phyloP scores from a whole-genome alignment of 768 basidiomycete species.

The Termitomyces sp. region DNA sequence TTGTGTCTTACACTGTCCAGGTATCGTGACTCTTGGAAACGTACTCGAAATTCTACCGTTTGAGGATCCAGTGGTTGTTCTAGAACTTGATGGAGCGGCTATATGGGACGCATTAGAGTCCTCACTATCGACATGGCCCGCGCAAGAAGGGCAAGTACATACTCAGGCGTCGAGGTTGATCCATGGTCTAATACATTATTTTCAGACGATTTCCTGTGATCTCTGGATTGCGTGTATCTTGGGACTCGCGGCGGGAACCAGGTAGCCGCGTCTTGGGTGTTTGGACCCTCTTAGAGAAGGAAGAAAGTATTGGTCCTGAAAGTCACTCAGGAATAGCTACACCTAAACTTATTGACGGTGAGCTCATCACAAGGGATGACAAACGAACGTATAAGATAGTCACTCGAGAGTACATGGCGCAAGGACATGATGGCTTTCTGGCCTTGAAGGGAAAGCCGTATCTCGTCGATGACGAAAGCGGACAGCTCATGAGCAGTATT shows the following conservation, averaged over 20 bases:
- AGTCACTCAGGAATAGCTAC: constrained; percentile 14
- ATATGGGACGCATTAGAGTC: constrained; percentile 80
- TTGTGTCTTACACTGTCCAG: constrained; percentile 24
- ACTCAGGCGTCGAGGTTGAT: neutral
- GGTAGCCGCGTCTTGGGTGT: constrained; percentile 72
- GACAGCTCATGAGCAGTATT: constrained; percentile 70
- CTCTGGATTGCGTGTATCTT: constrained; percentile 77
- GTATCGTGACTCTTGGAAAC: constrained; percentile 76
- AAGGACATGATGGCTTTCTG: constrained; percentile 79
- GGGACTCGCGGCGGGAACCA: constrained; percentile 76
- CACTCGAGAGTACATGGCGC: constrained; percentile 82
- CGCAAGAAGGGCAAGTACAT: constrained; percentile 74
- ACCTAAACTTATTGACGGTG: constrained; percentile 36
- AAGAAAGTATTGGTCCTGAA: constrained; percentile 21
- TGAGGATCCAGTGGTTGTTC: constrained; percentile 76
- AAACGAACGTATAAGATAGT: constrained; percentile 72
- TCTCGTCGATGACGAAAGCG: constrained; percentile 81
- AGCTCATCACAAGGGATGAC: constrained; percentile 46
- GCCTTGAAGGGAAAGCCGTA: constrained; percentile 60
- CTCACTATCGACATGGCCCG: constrained; percentile 73
- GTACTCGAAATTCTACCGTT: constrained; percentile 88
- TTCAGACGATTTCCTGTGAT: constrained; percentile 82
- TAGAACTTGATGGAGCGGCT: constrained; percentile 72
- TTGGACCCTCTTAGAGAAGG: constrained; percentile 46
- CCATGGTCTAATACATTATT: neutral